Evolutionary conservation across 352 stramenopile genomes (phyloP).

Genomic region (Blastocystis sp.): DNA sequence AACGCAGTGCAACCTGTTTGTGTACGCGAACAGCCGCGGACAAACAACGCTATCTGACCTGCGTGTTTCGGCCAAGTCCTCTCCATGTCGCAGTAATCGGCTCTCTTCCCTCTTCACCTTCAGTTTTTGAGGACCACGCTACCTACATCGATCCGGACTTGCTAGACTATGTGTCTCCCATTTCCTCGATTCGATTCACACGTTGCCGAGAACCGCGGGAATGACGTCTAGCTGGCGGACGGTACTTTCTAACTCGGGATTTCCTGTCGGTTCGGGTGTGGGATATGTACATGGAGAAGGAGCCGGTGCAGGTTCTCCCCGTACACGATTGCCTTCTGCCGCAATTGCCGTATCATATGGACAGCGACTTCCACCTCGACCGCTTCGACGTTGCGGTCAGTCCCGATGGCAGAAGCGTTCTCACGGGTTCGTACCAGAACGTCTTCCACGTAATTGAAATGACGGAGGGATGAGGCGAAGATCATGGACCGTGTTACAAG

Average conservation of each 20-base stretch:
- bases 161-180: slow-evolving; percentile 89
- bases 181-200: slow-evolving; percentile 89
- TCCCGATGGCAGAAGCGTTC: slow-evolving; percentile 85
- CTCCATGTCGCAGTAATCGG: slow-evolving; percentile 75
- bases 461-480: neutral
- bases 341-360: slow-evolving; percentile 85
- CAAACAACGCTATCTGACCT: slow-evolving; percentile 88
- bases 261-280: slow-evolving; percentile 92
- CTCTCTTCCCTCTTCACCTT: neutral
- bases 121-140: slow-evolving; percentile 52
- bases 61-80: slow-evolving; percentile 83
- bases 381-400: slow-evolving; percentile 90
- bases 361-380: slow-evolving; percentile 93
- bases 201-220: slow-evolving; percentile 47
- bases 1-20: slow-evolving; percentile 86
- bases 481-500: slow-evolving; percentile 55
- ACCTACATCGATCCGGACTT: slow-evolving; percentile 76
- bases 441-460: slow-evolving; percentile 84
- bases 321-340: slow-evolving; percentile 87
- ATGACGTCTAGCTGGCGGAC: slow-evolving; percentile 76
- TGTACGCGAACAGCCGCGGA: slow-evolving; percentile 88
- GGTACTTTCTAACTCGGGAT: slow-evolving; percentile 89
- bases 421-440: slow-evolving; percentile 90
- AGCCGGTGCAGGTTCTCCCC: slow-evolving; percentile 86
- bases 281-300: slow-evolving; percentile 89